Percentiles rank a stretch among this genome's conserved stretches.
Conservation (phyloP, 345 rosid species). For the Acer negundo region DNA sequence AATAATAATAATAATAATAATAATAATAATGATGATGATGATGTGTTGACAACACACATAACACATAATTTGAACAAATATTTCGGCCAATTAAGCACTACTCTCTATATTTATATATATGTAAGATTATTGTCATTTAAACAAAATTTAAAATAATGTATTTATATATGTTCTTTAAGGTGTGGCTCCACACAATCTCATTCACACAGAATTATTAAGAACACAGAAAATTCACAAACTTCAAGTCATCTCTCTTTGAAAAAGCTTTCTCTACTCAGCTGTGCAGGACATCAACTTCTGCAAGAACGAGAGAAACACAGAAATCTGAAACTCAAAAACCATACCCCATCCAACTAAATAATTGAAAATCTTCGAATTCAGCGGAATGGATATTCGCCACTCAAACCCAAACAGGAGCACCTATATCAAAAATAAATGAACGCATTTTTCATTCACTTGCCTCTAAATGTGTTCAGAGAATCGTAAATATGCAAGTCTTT, state of each 20-base stretch:
- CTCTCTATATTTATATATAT: too few species aligned
- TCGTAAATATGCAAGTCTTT: background rate
- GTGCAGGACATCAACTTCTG: slow-evolving; percentile 27
- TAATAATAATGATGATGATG: too few species aligned
- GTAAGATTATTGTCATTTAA: too few species aligned
- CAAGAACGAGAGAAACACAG: slow-evolving; percentile 17
- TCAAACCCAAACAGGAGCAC: background rate
- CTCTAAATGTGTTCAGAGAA: background rate
- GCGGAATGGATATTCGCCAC: background rate
- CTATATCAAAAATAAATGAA: background rate
- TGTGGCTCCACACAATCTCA: slow-evolving; percentile 5
- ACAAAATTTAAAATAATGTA: too few species aligned
- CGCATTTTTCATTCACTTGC: background rate
- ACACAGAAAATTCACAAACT: slow-evolving; percentile 3
- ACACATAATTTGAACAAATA: too few species aligned
- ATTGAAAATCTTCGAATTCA: background rate
- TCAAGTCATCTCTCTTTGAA: slow-evolving; percentile 10
- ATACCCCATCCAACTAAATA: background rate
- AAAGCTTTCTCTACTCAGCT: slow-evolving; percentile 21
- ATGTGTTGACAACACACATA: too few species aligned
- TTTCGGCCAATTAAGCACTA: too few species aligned
- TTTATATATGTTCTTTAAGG: background rate
- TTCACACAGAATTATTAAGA: slow-evolving; percentile 5
- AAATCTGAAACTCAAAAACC: slow-evolving; percentile 22
- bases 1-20: too few species aligned